Base-by-base conservation (phyloP, 208 protist species). In the Trypanosoma rangeli region DNA sequence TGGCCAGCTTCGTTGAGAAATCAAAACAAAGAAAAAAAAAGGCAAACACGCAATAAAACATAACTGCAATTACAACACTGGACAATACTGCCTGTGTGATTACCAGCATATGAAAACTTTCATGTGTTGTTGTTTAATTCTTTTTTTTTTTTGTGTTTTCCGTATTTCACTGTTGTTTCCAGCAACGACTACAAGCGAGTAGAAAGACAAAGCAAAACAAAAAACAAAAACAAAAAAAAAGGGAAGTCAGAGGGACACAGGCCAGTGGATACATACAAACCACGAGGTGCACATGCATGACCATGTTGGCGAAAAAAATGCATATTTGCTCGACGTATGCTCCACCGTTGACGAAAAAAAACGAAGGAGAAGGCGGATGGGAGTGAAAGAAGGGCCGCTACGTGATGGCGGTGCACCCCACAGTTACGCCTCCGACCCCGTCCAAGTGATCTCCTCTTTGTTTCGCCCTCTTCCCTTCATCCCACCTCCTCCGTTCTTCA, bases 31-130 rank as follows among this genome's bases (percentile, higher is more conserved):
- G 31, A 33, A 64, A 53, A 10, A 66, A 64, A 48, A 33, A 35
- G 54, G 35, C 28, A 64, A 73, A 62, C 35, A 64, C 16, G 49
- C 37, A 35, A 69, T 52, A 24, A 22, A 46, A 33, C 22, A 24
- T 12, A 42, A 18, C 42, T 46, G 5, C 42, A 18, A 46, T 46
- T 18, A 3, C 42, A 46, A 1, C 13, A 46, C 42, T 46, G 42
- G 12, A 18, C 15, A 10, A 18, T 3, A 46, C 42, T 46, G 5
- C 15, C 42, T 46, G 42, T 9, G 42, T 46, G 8, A 9, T 18
- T 46, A 46, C 42, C 12, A 46, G 13, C 42, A 1, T 16, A 18
- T 46, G 42, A 9, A 46, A 46, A 18, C 42, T 18, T 10, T 46
- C 3, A 46, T 46, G 42, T 37, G 2, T 37, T 37, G 3, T 46